Conservation (phyloP, 148 eudicot genomes). For the Fagopyrum esculentum region DNA sequence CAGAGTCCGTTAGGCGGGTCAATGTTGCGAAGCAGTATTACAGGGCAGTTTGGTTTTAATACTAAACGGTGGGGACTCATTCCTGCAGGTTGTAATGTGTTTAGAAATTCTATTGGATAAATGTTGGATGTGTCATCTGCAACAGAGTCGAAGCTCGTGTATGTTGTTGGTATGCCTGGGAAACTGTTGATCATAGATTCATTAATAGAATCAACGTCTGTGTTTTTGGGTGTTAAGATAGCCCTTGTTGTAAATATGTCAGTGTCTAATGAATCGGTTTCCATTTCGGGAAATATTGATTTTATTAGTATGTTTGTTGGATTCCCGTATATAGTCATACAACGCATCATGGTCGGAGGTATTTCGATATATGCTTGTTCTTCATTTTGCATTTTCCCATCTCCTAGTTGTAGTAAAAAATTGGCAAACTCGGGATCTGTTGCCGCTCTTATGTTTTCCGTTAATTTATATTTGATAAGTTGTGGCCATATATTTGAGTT, state of each 20-base stretch:
- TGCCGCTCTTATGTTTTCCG: background rate
- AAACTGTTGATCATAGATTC: background rate
- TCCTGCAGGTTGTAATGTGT: background rate
- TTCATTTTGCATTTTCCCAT: too few relatives aligned
- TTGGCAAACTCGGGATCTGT: background rate
- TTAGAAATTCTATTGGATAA: background rate
- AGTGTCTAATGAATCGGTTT: too few relatives aligned
- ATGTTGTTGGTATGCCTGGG: background rate
- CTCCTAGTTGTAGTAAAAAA: too few relatives aligned
- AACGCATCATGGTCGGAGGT: too few relatives aligned
- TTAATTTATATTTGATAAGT: background rate
- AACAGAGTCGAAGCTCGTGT: background rate
- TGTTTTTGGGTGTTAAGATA: background rate
- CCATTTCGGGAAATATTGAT: background rate
- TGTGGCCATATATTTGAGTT: background rate
- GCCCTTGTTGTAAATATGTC: background rate
- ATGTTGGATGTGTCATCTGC: background rate
- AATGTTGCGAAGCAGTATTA: background rate
- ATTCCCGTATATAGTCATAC: background rate
- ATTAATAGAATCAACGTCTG: background rate
- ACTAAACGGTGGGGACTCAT: background rate
- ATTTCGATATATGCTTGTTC: too few relatives aligned
- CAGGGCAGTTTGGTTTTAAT: background rate
- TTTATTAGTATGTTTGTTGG: background rate
- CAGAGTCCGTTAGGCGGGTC: background rate